Evolutionary conservation across 2,329 filamentous ascomycete species (phyloP).

Genomic region (Ustulina deusta): DNA sequence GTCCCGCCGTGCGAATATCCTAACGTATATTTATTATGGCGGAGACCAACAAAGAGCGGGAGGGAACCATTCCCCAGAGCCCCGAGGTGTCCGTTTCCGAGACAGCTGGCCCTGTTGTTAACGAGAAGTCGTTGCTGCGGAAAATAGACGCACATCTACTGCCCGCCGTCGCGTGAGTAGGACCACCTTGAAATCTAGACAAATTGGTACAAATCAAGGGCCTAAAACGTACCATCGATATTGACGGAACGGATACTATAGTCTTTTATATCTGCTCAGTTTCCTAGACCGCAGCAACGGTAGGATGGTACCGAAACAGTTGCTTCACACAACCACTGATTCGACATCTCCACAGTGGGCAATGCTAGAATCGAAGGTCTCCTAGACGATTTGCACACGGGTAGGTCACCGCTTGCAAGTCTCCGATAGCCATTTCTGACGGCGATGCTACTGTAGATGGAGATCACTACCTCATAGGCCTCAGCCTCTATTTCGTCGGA

Average conservation of each 20-base stretch:
- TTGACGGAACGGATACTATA: conserved; percentile 17
- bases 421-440: conserved; percentile 3
- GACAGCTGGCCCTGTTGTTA: conserved; percentile 51
- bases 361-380: conserved; percentile 70
- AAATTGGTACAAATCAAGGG: background rate
- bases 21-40: conserved; percentile 15
- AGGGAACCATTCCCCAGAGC: conserved; percentile 29
- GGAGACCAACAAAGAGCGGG: conserved; percentile 37
- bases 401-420: conserved; percentile 52
- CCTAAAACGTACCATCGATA: background rate
- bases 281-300: conserved; percentile 70
- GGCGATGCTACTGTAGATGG: conserved; percentile 55
- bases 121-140: conserved; percentile 68
- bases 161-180: conserved; percentile 60
- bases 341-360: conserved; percentile 58
- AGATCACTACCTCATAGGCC: conserved; percentile 72
- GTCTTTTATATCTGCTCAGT: conserved; percentile 65
- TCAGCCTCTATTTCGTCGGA: conserved; percentile 75
- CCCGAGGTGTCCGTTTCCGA: conserved; percentile 42
- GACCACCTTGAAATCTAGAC: background rate
- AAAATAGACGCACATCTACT: conserved; percentile 66
- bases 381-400: conserved; percentile 63
- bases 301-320: conserved; percentile 49
- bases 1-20: background rate
- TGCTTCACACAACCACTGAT: conserved; percentile 46